Evolutionary conservation across 2,329 filamentous ascomycete genomes (phyloP).

Genomic region (Diaporthe ilicicola): DNA sequence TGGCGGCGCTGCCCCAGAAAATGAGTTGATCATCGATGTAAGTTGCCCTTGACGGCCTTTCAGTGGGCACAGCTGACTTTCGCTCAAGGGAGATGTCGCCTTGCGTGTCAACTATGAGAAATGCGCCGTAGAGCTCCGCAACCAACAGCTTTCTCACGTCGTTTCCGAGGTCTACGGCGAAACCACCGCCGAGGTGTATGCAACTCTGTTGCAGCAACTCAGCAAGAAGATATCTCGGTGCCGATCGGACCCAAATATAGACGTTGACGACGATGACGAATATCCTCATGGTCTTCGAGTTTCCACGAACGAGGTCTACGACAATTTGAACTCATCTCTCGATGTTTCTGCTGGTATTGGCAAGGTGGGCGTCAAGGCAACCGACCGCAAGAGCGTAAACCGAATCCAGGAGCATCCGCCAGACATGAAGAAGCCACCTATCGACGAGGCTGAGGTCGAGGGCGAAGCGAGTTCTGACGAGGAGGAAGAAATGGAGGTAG

Average conservation of each 20-base stretch:
- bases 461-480: constrained; percentile 49
- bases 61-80: constrained; percentile 16
- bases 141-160: constrained; percentile 77
- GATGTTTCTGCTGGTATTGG: constrained; percentile 67
- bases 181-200: constrained; percentile 81
- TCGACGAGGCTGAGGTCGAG: constrained; percentile 41
- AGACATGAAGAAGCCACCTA: constrained; percentile 35
- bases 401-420: constrained; percentile 49
- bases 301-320: constrained; percentile 65
- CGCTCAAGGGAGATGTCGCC: constrained; percentile 61
- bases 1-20: constrained; percentile 48
- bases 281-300: constrained; percentile 47
- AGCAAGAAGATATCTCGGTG: constrained; percentile 76
- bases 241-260: constrained; percentile 63
- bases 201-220: constrained; percentile 73
- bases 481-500: constrained; percentile 39
- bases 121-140: constrained; percentile 83
- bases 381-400: constrained; percentile 57
- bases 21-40: constrained; percentile 59
- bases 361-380: constrained; percentile 56
- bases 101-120: constrained; percentile 87
- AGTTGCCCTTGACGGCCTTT: background rate
- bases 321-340: constrained; percentile 59
- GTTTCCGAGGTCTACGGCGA: constrained; percentile 76
- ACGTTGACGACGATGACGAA: constrained; percentile 49